Conservation (phyloP, 371 early-diverging fungal genomes). For the Zychaea mexicana region DNA sequence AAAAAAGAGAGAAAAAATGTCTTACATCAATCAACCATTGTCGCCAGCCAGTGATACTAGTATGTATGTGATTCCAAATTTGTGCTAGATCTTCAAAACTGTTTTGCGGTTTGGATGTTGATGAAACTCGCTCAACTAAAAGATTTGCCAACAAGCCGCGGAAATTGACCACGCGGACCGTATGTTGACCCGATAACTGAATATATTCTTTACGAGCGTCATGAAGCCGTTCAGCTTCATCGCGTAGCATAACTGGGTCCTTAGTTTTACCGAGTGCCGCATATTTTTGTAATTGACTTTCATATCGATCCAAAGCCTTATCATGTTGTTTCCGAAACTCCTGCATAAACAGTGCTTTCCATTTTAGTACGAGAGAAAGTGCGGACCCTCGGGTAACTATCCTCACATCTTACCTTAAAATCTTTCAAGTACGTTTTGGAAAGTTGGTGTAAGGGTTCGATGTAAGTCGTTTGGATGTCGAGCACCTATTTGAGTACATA, state of each 20-base stretch:
- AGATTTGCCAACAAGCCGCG: conserved; percentile 36
- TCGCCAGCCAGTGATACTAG: conserved; percentile 31
- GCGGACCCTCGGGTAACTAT: no score
- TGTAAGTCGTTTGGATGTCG: conserved; percentile 51
- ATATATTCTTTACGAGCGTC: conserved; percentile 69
- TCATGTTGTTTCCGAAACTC: conserved; percentile 61
- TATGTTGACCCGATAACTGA: conserved; percentile 46
- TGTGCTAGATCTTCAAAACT: conserved; percentile 29
- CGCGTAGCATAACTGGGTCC: conserved; percentile 59
- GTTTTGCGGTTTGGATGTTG: conserved; percentile 21
- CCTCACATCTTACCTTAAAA: conserved; percentile 40
- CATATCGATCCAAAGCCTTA: conserved; percentile 61
- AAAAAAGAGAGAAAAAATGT: background rate
- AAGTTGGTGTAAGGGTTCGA: conserved; percentile 60
- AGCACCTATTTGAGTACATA: conserved; percentile 28
- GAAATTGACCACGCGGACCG: conserved; percentile 34
- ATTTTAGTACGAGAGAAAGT: background rate
- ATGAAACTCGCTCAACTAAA: conserved; percentile 32
- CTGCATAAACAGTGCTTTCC: conserved; percentile 7
- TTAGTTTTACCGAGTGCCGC: conserved; percentile 55
- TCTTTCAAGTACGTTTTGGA: conserved; percentile 62
- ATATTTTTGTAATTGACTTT: conserved; percentile 61
- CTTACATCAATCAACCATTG: conserved; percentile 44
- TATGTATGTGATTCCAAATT: conserved; percentile 34
- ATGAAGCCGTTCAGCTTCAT: conserved; percentile 65